Percentiles rank a stretch among this genome's conserved stretches.
phyloP scores from a whole-genome alignment of 352 stramenopile species.

The Hyaloperonospora arabidopsidis region DNA sequence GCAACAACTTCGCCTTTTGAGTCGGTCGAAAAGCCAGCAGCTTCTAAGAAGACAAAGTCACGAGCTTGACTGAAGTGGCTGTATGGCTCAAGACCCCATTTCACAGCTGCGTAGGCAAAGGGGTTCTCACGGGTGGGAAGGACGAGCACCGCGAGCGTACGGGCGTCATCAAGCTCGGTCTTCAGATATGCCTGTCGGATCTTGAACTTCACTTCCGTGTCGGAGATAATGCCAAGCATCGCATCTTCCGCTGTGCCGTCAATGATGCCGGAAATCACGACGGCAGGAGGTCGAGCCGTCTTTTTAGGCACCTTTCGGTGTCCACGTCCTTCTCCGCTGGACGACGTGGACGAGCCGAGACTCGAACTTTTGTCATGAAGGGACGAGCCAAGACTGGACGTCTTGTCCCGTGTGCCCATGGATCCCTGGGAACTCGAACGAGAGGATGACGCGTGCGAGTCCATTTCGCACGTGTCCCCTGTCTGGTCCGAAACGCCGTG shows the following conservation, averaged over 20 bases:
- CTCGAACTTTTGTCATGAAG: slow-evolving; percentile 23
- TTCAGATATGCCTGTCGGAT: slow-evolving; percentile 35
- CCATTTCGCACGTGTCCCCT: slow-evolving; percentile 14
- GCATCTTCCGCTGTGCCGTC: slow-evolving; percentile 37
- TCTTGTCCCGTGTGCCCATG: slow-evolving; percentile 15
- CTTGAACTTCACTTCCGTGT: slow-evolving; percentile 32
- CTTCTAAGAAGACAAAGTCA: slow-evolving; percentile 48
- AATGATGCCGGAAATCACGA: slow-evolving; percentile 34
- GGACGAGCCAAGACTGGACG: slow-evolving; percentile 8
- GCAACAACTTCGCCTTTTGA: slow-evolving; percentile 21
- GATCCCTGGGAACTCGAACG: slow-evolving; percentile 15
- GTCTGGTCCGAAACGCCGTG: slow-evolving; percentile 12
- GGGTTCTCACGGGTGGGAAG: slow-evolving; percentile 29
- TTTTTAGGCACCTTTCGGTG: too few relatives aligned
- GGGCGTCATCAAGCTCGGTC: slow-evolving; percentile 32
- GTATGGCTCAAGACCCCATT: slow-evolving; percentile 36
- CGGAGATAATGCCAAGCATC: slow-evolving; percentile 34
- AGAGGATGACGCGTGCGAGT: slow-evolving; percentile 26
- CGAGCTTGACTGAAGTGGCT: slow-evolving; percentile 32
- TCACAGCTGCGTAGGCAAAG: slow-evolving; percentile 41
- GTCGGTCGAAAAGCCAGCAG: slow-evolving; percentile 31
- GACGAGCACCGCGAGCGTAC: slow-evolving; percentile 29
- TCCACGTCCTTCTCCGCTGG: slow-evolving; percentile 14
- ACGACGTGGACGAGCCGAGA: slow-evolving; percentile 13
- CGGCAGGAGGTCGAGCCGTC: slow-evolving; percentile 20